A percentile compares a stretch with the other conserved stretches of the same genome.
Conservation (phyloP, 495 filamentous ascomycete species). For the Bryoglossum gracile region DNA sequence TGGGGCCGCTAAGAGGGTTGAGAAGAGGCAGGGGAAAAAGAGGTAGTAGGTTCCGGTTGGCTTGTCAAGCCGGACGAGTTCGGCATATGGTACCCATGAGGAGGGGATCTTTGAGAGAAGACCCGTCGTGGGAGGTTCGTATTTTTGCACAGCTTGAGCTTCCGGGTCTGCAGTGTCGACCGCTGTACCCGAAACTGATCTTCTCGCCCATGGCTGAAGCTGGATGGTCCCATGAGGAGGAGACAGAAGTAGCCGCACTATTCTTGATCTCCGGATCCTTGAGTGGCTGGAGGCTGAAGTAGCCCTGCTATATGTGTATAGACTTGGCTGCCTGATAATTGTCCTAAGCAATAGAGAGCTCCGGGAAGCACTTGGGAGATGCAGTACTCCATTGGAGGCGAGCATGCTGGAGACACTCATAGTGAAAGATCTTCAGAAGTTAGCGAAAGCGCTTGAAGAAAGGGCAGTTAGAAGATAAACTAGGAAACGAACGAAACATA, state of each 20-base stretch:
- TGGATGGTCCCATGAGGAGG: not conserved
- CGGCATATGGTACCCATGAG: slow-evolving; percentile 85
- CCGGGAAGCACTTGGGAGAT: no score
- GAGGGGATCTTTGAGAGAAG: slow-evolving; percentile 68
- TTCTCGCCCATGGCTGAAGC: not conserved
- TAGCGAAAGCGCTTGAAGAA: no score
- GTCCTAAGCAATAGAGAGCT: no score
- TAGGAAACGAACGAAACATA: no score
- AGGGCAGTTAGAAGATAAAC: no score
- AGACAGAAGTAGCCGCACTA: not conserved
- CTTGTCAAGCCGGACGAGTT: slow-evolving; percentile 88
- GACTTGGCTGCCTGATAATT: no score
- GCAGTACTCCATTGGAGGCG: no score
- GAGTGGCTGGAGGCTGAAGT: no score
- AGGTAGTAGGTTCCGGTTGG: slow-evolving; percentile 93
- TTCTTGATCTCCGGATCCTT: not conserved
- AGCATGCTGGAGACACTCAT: no score
- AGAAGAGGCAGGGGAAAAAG: slow-evolving; percentile 91
- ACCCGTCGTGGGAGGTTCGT: slow-evolving; percentile 65
- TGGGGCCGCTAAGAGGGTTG: slow-evolving; percentile 64
- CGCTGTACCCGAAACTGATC: not conserved
- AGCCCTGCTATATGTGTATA: no score
- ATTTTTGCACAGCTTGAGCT: slow-evolving; percentile 27
- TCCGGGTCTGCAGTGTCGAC: slow-evolving; percentile 2
- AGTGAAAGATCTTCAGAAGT: no score